Percentiles rank a stretch among this genome's conserved stretches.
phyloP scores from a whole-genome alignment of 2,329 filamentous ascomycete genomes.

The Huntiella decipiens region DNA sequence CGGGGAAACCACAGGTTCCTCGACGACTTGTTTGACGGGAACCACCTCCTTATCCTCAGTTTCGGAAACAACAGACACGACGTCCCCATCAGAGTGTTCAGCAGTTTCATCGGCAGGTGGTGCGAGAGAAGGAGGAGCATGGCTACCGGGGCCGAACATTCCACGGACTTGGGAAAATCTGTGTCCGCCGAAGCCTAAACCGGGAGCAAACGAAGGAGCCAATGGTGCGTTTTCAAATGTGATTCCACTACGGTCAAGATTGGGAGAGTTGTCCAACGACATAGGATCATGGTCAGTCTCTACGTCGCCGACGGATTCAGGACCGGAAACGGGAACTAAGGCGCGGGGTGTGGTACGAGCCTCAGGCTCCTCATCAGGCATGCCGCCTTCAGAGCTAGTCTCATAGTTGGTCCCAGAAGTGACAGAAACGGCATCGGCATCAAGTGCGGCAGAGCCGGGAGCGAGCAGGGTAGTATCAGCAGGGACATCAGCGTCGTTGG shows the following conservation, averaged over 20 bases:
- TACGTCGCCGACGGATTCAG: constrained; percentile 3
- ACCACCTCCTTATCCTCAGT: neutral
- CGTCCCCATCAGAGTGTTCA: constrained; percentile 3
- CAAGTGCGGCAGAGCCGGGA: neutral
- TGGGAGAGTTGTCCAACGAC: neutral
- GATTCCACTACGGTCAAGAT: neutral
- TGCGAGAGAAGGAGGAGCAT: neutral
- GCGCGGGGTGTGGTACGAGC: constrained; percentile 2
- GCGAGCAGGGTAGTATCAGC: neutral
- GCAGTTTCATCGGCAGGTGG: neutral
- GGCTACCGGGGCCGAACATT: neutral
- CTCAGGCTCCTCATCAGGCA: neutral
- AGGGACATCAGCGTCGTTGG: neutral
- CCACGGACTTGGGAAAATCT: neutral
- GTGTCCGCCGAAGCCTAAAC: neutral
- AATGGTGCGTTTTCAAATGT: neutral
- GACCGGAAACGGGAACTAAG: neutral
- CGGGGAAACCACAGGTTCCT: too few relatives aligned
- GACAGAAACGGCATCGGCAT: neutral
- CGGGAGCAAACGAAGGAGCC: neutral
- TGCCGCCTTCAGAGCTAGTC: constrained; percentile 1
- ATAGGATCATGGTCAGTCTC: constrained; percentile 4
- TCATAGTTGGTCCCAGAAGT: constrained; percentile 2
- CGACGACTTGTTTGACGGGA: too few relatives aligned
- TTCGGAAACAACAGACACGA: neutral